Evolutionary conservation across 129 eudicot species (phyloP), one percentile per base, ranked within the genome.

Genomic region (Flaveria linearis): DNA sequence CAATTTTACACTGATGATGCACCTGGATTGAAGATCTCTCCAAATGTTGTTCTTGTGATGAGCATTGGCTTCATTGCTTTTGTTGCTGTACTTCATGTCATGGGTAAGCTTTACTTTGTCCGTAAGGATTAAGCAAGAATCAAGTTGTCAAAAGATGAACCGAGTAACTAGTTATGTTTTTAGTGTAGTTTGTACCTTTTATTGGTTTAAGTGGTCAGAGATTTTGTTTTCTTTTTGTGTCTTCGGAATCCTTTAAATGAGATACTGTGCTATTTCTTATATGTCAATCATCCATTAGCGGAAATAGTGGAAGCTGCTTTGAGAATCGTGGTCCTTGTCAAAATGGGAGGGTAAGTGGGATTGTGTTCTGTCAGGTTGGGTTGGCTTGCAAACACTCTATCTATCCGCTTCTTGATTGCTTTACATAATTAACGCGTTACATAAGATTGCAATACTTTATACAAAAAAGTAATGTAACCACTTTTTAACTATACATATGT

Each of bases 1-100:
- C 90, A 86, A 2, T 86, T 86, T 69, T 86, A 86, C 81, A 86
- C 89, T 0, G 89, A 86, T 51, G 89, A 86, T 80, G 90, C 90
- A 55, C 90, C 90, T 18, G 90, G 89, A 68, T 53, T 86, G 67
- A 86, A 82, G 82, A 82, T 82, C 56, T 86, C 89, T 43, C 89
- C 89, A 30, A 86, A 82, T 72, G 86, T 82, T 61, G 89, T 86
- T 53, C 89, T 86, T 33, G 86, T 86, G 33, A 86, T 86, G 89
- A 86, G 89, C 76, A 86, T 86, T 30, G 89, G 89, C 0, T 86
- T 86, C 80, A 79, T 86, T 51, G 89, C 87, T 45, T 86, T 82
- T 72, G 89, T 86, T 76, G 89, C 87, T 25, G 74, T 86, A 8
- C 83, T 86, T 71, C 89, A 86, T 72, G 87, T 86, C 16, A 71